Evolutionary conservation across 2,329 filamentous ascomycete species (phyloP), one percentile per base, ranked within the genome.

Genomic region (Trichoderma sp.): DNA sequence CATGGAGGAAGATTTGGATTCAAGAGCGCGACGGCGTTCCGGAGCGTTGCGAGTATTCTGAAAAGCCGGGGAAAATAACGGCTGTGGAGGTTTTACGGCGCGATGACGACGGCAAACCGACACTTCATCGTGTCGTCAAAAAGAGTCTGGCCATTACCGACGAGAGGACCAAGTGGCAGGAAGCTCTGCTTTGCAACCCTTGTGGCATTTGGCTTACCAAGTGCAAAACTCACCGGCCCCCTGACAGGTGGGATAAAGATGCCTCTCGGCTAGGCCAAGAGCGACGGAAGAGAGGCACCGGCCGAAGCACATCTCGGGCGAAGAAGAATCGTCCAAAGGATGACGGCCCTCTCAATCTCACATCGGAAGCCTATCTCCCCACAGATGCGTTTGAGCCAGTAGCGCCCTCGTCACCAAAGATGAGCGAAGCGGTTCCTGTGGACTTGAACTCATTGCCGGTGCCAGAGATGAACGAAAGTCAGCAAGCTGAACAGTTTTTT

Each of bases 191-290:
- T 50, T 99, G 97, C 87, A 99, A 99, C 83, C 95, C 96, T 75
- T 99, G 97, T 82, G 97, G 97, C 21, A 91, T 99, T 59, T 99
- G 95, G 95, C 92, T 99, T 79, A 92, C 92, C 76, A 98, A 98
- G 81, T 95, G 93, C 84, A 95, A 94, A 81, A 89, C 87, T 29
- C 97, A 97, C 87, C 92, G 97, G 9, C 97, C 97, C 3, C 87
- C 91, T 72, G 91, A 96, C 76, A 92, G 93, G 78, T 99, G 96
- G 96, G 93, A 93, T 78, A 94, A 91, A 77, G 89, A 89, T 75
- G 85, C 87, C 41, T 85, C 87, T 35, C 86, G 88, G 41, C 83
- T 90, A 2, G 87, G 86, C 33, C 88, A 89, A 79, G 87, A 87
- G 60, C 85, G 88, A 69, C 87, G 85, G 79, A 90, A 86, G 83